Base-by-base conservation (phyloP, 2,329 filamentous ascomycete species). In the Pseudogymnoascus sp. region DNA sequence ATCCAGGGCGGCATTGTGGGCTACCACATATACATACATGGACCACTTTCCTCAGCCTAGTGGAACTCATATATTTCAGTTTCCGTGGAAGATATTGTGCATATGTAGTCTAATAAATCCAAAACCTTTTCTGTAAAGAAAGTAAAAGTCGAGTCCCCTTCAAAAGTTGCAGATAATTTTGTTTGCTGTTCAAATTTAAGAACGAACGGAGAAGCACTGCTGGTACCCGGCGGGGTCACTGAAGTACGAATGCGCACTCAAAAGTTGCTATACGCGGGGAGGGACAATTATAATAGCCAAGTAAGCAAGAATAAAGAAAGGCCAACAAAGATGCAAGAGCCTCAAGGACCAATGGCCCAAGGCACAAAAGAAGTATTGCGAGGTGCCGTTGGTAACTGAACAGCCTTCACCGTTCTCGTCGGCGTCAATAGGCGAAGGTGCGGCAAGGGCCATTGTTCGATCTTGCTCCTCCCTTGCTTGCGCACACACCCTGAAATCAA, bases 221-320 rank as follows among this genome's bases (percentile, higher is more conserved):
- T 31, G 27, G 44, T n/a, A 51, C 44, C 44, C 44, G 27, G 27
- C 27, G n/a, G 44, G 44, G 27, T 33, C 5, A 31, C n/a, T 33
- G 8, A 27, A 51, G 13, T 31, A 51, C 31, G 27, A 31, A 51
- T 51, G 21, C 8, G 13, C 27, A 31, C 31, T 27, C 12, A 8
- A 9, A 15, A 7, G 4, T 51, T 51, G 27, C 27, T 12, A 51
- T 51, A 31, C 44, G 31, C 27, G 44, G 44, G 44, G 44, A 27
- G 27, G 4, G 4, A 51, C 27, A 51, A 31, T 17, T 51, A 51
- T 51, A 51, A 51, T 31, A 51, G 44, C n/a, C 27, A 51, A 29
- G 31, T 51, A 51, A 12, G 8, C 44, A 51, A 51, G n/a, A 51
- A 51, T 51, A 51, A 51, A 51, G 44, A 51, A 51, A 4, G 44